Conservation (phyloP, 148 eudicot genomes). For the Vaccinium darrowii region DNA sequence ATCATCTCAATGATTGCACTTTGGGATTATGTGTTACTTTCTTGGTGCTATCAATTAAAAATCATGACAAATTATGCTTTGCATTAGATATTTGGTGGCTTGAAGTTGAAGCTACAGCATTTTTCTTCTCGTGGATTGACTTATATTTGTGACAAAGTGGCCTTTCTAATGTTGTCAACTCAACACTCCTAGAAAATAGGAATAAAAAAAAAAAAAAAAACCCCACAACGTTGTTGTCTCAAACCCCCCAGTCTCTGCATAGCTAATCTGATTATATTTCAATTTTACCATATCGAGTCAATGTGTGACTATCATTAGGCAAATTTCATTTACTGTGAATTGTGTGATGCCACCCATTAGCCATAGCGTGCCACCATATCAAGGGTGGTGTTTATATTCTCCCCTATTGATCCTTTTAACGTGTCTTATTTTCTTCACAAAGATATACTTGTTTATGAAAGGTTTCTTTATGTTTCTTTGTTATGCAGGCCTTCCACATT, state of each 20-base stretch:
- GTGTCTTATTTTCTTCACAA: neutral
- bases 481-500: slow-evolving; percentile 89
- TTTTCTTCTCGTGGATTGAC: neutral
- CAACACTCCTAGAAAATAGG: neutral
- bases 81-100: neutral
- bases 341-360: neutral
- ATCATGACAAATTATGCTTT: neutral
- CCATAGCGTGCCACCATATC: no score
- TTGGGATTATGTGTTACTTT: neutral
- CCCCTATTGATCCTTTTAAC: neutral
- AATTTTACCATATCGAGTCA: neutral
- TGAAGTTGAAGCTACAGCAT: neutral
- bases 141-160: neutral
- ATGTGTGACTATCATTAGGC: neutral
- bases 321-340: neutral
- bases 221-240: neutral
- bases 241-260: neutral
- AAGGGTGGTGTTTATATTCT: neutral
- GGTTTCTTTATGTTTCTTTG: slow-evolving; percentile 10
- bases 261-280: neutral
- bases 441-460: neutral
- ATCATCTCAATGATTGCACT: neutral
- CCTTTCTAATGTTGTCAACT: neutral
- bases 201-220: neutral
- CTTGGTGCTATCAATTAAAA: neutral